Conservation (phyloP, 352 stramenopile species). For the Globisporangium ultimum region DNA sequence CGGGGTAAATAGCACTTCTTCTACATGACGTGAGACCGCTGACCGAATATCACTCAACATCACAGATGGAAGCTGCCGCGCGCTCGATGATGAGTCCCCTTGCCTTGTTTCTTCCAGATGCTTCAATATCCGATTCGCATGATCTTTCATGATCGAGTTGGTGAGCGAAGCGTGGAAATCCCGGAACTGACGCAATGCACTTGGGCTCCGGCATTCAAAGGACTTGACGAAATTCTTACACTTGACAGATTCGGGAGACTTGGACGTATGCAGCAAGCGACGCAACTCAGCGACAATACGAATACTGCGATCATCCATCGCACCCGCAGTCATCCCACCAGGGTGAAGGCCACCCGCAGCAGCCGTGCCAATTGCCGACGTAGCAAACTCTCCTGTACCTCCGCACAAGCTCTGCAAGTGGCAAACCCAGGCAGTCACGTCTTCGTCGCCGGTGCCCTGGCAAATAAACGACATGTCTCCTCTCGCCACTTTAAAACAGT, state of each 20-base stretch:
- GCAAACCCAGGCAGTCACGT: conserved; percentile 85
- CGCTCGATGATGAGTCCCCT: conserved; percentile 18
- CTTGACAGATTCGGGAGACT: conserved; percentile 64
- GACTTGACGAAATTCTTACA: conserved; percentile 62
- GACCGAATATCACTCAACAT: conserved; percentile 52
- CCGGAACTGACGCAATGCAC: conserved; percentile 48
- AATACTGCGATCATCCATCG: conserved; percentile 67
- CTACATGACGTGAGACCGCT: conserved; percentile 73
- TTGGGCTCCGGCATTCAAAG: conserved; percentile 46
- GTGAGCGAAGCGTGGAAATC: conserved; percentile 63
- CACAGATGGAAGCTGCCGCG: conserved; percentile 23
- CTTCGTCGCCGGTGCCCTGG: conserved; percentile 78
- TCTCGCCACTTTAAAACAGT: conserved; percentile 79
- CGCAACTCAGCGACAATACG: conserved; percentile 82
- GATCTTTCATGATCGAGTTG: conserved; percentile 58
- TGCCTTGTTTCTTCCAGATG: conserved; percentile 44
- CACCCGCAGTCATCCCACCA: conserved; percentile 20
- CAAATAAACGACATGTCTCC: conserved; percentile 75
- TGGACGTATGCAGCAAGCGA: conserved; percentile 72
- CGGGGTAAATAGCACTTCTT: conserved; percentile 74
- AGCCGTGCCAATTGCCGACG: conserved; percentile 34
- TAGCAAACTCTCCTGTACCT: conserved; percentile 31
- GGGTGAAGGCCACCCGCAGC: conserved; percentile 32
- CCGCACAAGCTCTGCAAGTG: conserved; percentile 69
- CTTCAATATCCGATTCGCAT: conserved; percentile 58